A percentile compares a stretch with the other conserved stretches of the same genome.
These are phyloP conservation scores for Diospyros lotus DNA, from an alignment of 148 eudicot genomes.

Conservation along the genomic window DNA sequence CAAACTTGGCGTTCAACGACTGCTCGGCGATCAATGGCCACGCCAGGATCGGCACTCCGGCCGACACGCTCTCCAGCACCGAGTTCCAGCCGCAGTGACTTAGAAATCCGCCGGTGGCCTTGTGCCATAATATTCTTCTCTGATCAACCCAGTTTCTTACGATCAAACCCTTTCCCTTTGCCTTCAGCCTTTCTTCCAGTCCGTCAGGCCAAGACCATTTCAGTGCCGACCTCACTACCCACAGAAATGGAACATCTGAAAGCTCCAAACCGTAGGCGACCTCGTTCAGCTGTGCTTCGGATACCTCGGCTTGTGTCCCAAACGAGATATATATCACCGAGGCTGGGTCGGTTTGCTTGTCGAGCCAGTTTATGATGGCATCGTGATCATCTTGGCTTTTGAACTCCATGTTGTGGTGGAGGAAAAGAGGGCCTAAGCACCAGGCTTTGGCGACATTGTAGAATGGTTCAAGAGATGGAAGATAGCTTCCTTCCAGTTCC, in stretches of 20 bases:
- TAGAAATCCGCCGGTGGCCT: conserved; percentile 7
- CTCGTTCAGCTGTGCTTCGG: conserved; percentile 28
- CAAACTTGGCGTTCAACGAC: conserved; percentile 22
- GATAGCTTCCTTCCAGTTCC: conserved; percentile 23
- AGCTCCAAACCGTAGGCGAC: conserved; percentile 28
- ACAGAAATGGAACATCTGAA: conserved; percentile 22
- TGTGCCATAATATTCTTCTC: conserved; percentile 19
- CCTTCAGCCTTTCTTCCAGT: conserved; percentile 15
- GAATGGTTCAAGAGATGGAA: conserved; percentile 13
- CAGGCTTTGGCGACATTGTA: conserved; percentile 22
- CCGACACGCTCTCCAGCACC: conserved; percentile 28
- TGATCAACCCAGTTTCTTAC: conserved; percentile 31
- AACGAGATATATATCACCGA: conserved; percentile 24
- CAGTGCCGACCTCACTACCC: conserved; percentile 24
- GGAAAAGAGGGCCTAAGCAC: conserved; percentile 32
- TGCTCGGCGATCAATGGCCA: conserved; percentile 41
- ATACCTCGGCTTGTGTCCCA: conserved; percentile 27
- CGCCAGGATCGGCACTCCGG: conserved; percentile 25
- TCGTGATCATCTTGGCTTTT: background rate
- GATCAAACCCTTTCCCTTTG: conserved; percentile 23
- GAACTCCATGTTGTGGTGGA: background rate
- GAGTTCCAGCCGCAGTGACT: conserved; percentile 27
- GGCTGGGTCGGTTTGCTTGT: background rate
- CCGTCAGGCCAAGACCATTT: conserved; percentile 20
- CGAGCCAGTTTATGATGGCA: conserved; percentile 20